phyloP scores from a whole-genome alignment of 2,329 filamentous ascomycete species.

The Stachybotrys chartarum region DNA sequence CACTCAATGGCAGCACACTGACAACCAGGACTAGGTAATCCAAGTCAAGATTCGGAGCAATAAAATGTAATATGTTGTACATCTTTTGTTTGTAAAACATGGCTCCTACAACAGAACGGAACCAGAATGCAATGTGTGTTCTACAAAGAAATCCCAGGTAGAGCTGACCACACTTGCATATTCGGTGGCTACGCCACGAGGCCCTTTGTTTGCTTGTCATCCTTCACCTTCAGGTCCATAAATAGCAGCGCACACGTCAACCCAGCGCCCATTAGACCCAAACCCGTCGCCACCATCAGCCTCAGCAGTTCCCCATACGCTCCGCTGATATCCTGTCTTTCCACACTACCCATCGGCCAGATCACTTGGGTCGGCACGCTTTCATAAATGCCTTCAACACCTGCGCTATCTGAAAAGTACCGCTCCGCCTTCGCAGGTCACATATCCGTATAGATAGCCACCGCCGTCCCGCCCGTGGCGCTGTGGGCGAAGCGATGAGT shows the following conservation, averaged over 20 bases:
- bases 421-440: not conserved
- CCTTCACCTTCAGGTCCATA: not conserved
- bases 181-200: not conserved
- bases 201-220: not conserved
- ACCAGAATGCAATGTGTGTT: too few relatives aligned
- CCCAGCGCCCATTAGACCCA: not conserved
- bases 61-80: too few relatives aligned
- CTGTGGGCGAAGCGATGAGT: constrained; percentile 32
- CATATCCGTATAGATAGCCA: constrained; percentile 54
- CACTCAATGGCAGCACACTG: too few relatives aligned
- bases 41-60: too few relatives aligned
- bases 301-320: not conserved
- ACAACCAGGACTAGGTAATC: too few relatives aligned
- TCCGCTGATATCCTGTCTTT: not conserved
- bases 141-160: too few relatives aligned
- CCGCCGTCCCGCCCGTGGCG: constrained; percentile 51
- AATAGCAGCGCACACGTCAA: not conserved
- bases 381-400: not conserved
- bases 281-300: not conserved
- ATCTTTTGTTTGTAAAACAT: too few relatives aligned
- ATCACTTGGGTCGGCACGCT: not conserved
- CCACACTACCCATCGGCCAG: not conserved
- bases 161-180: not conserved
- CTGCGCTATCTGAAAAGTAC: not conserved
- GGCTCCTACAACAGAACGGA: too few relatives aligned